Conservation (phyloP, 176 grass and related monocot genomes). For the Rhipidocladum racemiflorum region DNA sequence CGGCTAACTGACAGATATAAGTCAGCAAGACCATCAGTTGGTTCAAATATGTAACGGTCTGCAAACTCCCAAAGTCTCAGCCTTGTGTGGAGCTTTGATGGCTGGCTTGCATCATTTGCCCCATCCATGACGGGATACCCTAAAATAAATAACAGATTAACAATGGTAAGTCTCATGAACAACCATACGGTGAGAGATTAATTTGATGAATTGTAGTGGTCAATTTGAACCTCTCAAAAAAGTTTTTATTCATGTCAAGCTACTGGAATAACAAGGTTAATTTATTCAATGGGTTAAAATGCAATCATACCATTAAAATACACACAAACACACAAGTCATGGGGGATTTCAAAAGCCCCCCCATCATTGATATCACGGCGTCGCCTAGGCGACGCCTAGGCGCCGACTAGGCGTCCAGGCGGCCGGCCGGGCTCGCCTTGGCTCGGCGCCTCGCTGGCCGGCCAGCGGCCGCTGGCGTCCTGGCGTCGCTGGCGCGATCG, state of each 20-base stretch:
- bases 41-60: constrained; percentile 72
- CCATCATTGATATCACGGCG: too few relatives aligned
- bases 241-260: neutral
- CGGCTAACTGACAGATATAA: constrained; percentile 70
- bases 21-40: constrained; percentile 75
- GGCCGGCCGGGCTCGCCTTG: too few relatives aligned
- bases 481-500: too few relatives aligned
- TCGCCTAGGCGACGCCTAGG: too few relatives aligned
- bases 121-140: constrained; percentile 43
- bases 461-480: too few relatives aligned
- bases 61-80: constrained; percentile 82
- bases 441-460: too few relatives aligned
- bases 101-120: constrained; percentile 20
- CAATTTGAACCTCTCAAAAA: neutral
- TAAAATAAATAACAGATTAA: constrained; percentile 33
- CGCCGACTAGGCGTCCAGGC: too few relatives aligned
- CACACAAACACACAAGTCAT: neutral
- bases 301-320: neutral
- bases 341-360: neutral
- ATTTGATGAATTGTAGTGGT: neutral
- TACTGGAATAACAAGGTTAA: neutral
- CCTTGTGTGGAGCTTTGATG: constrained; percentile 67
- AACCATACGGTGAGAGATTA: neutral
- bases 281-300: neutral
- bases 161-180: neutral